Percentiles rank a stretch among this genome's conserved stretches.
These are phyloP conservation scores for Tetradesmus lagerheimii DNA, from an alignment of 139 green algal species.

Conservation along the genomic window DNA sequence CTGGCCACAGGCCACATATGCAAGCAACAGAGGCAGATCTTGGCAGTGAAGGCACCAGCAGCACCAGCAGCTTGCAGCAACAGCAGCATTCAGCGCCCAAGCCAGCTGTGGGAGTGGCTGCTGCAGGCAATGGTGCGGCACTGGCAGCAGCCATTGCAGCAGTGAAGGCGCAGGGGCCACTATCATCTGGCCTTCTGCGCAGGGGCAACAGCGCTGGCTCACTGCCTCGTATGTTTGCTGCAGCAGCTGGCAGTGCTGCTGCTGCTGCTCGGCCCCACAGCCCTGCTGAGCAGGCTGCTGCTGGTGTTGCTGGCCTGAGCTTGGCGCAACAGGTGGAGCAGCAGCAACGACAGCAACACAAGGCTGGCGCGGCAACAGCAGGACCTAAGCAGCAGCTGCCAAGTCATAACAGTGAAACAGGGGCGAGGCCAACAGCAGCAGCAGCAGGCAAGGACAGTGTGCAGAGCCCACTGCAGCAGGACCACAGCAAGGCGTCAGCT, in stretches of 20 bases:
- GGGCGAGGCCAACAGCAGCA: background rate
- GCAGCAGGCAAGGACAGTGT: background rate
- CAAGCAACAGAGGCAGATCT: background rate
- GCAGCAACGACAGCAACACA: background rate
- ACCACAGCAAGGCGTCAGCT: background rate
- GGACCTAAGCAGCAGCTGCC: background rate
- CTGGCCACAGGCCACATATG: background rate
- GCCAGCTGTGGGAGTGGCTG: background rate
- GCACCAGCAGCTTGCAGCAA: background rate
- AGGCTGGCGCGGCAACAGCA: background rate
- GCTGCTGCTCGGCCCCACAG: background rate
- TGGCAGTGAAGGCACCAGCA: background rate
- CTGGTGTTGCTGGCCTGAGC: background rate
- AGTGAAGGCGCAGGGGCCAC: background rate
- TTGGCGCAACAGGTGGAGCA: background rate
- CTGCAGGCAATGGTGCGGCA: background rate
- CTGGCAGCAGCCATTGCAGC: background rate
- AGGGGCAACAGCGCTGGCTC: background rate
- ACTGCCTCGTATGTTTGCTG: background rate
- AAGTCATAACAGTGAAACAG: background rate
- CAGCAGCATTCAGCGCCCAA: background rate
- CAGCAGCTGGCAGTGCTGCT: background rate
- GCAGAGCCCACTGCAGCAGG: background rate
- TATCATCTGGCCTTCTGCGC: constrained; percentile 1
- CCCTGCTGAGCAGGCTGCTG: background rate